Evolutionary conservation across 768 basidiomycete species (phyloP).

Genomic region (Kwoniella sp.): DNA sequence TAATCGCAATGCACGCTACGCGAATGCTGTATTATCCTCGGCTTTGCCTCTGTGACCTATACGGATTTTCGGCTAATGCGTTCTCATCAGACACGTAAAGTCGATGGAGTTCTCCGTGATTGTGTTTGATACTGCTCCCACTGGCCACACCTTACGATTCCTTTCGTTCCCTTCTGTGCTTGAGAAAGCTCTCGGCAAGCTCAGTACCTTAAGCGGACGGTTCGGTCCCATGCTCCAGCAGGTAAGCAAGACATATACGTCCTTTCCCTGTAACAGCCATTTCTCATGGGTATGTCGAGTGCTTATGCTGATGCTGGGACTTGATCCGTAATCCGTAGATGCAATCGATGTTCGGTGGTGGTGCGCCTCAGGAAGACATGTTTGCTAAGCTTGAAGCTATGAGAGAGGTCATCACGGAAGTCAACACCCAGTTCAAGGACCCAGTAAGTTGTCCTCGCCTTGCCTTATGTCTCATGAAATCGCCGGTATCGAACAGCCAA

Average conservation of each 20-base stretch:
- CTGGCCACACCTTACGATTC: constrained; percentile 97
- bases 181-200: constrained; percentile 94
- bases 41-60: too few species aligned
- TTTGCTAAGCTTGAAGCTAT: constrained; percentile 96
- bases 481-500: not conserved
- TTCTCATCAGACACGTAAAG: constrained; percentile 82
- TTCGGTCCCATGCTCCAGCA: constrained; percentile 98
- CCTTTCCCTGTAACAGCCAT: too few species aligned
- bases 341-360: constrained; percentile 95
- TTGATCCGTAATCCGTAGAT: constrained; percentile 61
- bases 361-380: constrained; percentile 93
- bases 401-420: constrained; percentile 95
- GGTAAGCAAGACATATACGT: too few species aligned
- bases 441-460: constrained; percentile 70
- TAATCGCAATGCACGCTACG: constrained; percentile 1
- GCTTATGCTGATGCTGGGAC: not conserved
- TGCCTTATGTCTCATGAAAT: not conserved
- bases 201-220: constrained; percentile 86
- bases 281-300: too few species aligned
- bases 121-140: constrained; percentile 98
- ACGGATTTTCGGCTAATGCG: too few species aligned
- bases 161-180: constrained; percentile 97
- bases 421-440: constrained; percentile 99
- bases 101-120: constrained; percentile 99
- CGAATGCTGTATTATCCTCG: too few species aligned